These are phyloP conservation scores for Sporothrix phasma DNA, from an alignment of 2,329 filamentous ascomycete genomes.

Conservation along the genomic window DNA sequence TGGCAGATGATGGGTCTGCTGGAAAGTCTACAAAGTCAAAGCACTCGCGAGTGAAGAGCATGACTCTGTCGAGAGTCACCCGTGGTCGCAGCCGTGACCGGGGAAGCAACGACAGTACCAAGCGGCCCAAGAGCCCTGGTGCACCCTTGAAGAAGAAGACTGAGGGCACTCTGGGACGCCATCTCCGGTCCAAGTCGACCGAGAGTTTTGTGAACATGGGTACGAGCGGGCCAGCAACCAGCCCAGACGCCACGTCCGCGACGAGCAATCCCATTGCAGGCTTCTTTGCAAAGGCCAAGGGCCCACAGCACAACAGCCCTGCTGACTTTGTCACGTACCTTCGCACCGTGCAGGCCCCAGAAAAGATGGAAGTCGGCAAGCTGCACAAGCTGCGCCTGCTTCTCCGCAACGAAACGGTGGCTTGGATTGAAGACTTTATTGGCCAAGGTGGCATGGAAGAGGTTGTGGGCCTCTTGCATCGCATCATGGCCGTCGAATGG, in stretches of 20 bases:
- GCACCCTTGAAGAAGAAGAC: slow-evolving; percentile 63
- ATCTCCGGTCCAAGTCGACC: slow-evolving; percentile 62
- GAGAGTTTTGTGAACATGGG: slow-evolving; percentile 57
- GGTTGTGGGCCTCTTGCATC: slow-evolving; percentile 73
- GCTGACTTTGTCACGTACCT: slow-evolving; percentile 81
- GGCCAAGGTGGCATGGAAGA: slow-evolving; percentile 84
- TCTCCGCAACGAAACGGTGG: slow-evolving; percentile 86
- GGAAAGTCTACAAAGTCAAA: slow-evolving; percentile 41
- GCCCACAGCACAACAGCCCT: slow-evolving; percentile 62
- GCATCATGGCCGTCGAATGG: slow-evolving; percentile 96
- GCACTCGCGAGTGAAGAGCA: slow-evolving; percentile 61
- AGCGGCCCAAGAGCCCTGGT: slow-evolving; percentile 42
- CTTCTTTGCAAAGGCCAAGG: slow-evolving; percentile 56
- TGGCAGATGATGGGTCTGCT: slow-evolving; percentile 24
- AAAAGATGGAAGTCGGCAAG: slow-evolving; percentile 84
- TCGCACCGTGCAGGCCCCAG: slow-evolving; percentile 67
- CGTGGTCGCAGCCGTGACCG: slow-evolving; percentile 23
- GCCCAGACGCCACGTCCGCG: slow-evolving; percentile 35
- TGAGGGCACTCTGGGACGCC: slow-evolving; percentile 51
- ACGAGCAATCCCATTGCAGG: slow-evolving; percentile 34
- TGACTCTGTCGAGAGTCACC: slow-evolving; percentile 58
- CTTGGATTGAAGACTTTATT: slow-evolving; percentile 91
- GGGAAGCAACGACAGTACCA: neutral
- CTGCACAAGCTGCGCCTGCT: slow-evolving; percentile 85
- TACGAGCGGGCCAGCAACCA: slow-evolving; percentile 28